Conservation (phyloP, 2,329 filamentous ascomycete species). For the Davidsoniella virescens region DNA sequence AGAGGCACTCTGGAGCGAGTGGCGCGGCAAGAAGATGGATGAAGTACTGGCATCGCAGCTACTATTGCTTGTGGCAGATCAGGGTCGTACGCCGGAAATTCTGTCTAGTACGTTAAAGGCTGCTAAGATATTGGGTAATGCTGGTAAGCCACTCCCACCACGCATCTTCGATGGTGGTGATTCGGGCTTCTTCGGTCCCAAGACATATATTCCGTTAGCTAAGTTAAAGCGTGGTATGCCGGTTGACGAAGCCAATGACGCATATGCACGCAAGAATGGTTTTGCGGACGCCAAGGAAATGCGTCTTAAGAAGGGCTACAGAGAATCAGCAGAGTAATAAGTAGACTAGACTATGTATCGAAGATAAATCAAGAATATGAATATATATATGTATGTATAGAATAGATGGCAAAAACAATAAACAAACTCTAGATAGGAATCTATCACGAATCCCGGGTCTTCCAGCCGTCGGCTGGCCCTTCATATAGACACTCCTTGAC, state of each 20-base stretch:
- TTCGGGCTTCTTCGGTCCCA: conserved; percentile 24
- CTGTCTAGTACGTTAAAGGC: conserved; percentile 1
- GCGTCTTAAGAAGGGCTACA: conserved; percentile 21
- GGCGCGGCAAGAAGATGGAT: conserved; percentile 76
- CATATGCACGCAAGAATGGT: conserved; percentile 45
- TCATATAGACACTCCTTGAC: conserved; percentile 66
- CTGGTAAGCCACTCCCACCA: conserved; percentile 2
- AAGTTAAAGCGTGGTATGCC: conserved; percentile 31
- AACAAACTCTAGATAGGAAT: not conserved
- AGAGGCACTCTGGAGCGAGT: conserved; percentile 64
- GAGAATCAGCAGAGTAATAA: conserved; percentile 15
- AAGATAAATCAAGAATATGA: conserved; percentile 1
- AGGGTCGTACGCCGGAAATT: conserved; percentile 18
- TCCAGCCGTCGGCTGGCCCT: conserved; percentile 7
- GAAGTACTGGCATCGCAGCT: conserved; percentile 67
- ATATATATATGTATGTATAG: conserved; percentile 1
- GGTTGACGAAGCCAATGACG: conserved; percentile 41
- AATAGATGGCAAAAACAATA: conserved; percentile 5
- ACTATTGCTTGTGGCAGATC: conserved; percentile 41
- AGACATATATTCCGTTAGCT: conserved; percentile 37
- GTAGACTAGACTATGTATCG: not conserved
- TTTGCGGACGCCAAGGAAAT: conserved; percentile 36
- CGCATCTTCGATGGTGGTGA: conserved; percentile 41
- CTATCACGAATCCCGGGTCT: conserved; percentile 1
- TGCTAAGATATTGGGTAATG: conserved; percentile 5